These are phyloP conservation scores for Irpex sp. DNA, from an alignment of 1,284 basidiomycete genomes.

Conservation along the genomic window DNA sequence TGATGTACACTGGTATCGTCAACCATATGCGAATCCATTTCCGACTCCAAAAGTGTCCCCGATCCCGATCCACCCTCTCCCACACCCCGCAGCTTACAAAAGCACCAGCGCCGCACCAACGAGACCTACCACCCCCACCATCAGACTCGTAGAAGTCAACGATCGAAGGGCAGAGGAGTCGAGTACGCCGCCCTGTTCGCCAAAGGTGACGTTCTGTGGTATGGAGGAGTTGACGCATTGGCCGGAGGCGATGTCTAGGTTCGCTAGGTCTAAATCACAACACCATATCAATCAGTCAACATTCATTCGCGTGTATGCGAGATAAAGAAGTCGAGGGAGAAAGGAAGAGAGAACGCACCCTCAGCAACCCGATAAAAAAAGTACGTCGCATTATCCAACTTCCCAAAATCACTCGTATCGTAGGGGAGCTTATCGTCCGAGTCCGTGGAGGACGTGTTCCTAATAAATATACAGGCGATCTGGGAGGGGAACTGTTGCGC, in stretches of 20 bases:
- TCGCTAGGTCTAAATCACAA: conserved; percentile 13
- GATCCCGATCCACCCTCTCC: too few relatives aligned
- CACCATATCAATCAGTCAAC: neutral
- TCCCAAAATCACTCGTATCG: conserved; percentile 25
- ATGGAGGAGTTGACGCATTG: conserved; percentile 21
- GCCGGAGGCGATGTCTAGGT: conserved; percentile 19
- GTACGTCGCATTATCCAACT: conserved; percentile 22
- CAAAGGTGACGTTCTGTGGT: conserved; percentile 24
- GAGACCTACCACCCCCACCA: too few relatives aligned
- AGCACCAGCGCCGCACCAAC: too few relatives aligned
- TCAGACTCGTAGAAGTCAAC: too few relatives aligned
- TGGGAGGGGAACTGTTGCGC: conserved; percentile 25
- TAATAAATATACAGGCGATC: conserved; percentile 27
- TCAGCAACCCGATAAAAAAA: conserved; percentile 27
- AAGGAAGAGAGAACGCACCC: conserved; percentile 10
- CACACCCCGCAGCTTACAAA: too few relatives aligned
- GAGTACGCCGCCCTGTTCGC: conserved; percentile 24
- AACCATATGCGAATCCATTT: too few relatives aligned
- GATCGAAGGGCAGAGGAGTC: neutral
- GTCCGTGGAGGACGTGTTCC: conserved; percentile 28
- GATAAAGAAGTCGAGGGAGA: neutral
- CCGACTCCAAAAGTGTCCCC: too few relatives aligned
- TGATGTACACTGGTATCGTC: too few relatives aligned
- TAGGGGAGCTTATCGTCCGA: conserved; percentile 27
- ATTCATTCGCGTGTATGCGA: neutral